Base-by-base conservation (phyloP, 768 basidiomycete genomes). In the Heimioporus sp. region DNA sequence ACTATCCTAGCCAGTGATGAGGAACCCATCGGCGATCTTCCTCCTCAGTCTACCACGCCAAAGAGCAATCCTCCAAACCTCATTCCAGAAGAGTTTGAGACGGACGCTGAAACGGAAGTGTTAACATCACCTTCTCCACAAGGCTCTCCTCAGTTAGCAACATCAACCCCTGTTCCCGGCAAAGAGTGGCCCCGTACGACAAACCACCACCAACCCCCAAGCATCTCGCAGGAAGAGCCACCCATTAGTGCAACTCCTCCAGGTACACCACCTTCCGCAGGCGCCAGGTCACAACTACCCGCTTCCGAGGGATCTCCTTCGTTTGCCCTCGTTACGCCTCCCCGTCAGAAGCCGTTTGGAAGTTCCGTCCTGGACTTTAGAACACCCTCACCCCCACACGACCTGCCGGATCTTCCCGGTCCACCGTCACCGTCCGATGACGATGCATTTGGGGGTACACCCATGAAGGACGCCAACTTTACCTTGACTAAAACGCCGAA, bases 401-500 rank as follows among this genome's bases (percentile, higher is more conserved):
- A 73, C 41, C 73, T 86, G 52, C 84, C 86, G 10, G 85, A 85
- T 8, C 79, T 89, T 43, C 86, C 86, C 12, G 83, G 69, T 16
- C 84, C 82, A 4, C 84, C 86, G 3, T 78, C 77, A n/a, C 79
- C 80, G 10, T 70, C 69, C 3, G 77, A 77, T 13, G 80, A 80
- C 32, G 79, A 82, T 39, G 75, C 65, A 48, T 46, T 68, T 52
- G 54, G 69, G 55, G 34, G 45, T 47, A 56, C 60, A 35, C 67
- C 59, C 16, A 51, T 43, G 49, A 68, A 47, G 53, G 54, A 53
- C 49, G 62, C 53, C 5, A 65, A 73, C 42, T 54, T 65, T 10
- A 73, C 73, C 2, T 48, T 65, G 32, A 64, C 67, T 50, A 78
- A 77, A 62, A 79, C 77, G 20, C 78, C 78, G 4, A 71, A 67